phyloP scores from a whole-genome alignment of 2,329 filamentous ascomycete genomes.

The Leptographium wingfieldii region DNA sequence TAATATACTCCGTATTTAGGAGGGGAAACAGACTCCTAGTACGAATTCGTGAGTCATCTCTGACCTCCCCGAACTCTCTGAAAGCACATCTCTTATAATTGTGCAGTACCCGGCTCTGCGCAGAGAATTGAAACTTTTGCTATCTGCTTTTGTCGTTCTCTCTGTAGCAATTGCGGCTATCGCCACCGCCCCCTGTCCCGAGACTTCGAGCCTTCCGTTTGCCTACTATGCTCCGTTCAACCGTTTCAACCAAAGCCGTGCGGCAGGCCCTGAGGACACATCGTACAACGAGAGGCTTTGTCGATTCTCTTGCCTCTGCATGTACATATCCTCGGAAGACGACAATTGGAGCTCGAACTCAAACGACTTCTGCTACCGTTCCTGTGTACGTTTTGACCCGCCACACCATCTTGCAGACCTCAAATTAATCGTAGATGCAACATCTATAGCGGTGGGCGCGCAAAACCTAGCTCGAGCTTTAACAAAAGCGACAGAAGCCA shows the following conservation, averaged over 20 bases:
- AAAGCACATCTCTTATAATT: neutral
- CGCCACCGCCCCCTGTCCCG: neutral
- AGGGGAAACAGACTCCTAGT: neutral
- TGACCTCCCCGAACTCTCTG: conserved; percentile 26
- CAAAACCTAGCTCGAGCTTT: conserved; percentile 47
- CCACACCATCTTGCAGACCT: neutral
- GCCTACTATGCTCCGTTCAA: conserved; percentile 1
- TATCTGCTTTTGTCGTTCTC: neutral
- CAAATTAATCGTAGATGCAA: neutral
- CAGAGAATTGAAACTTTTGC: neutral
- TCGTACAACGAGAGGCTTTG: neutral
- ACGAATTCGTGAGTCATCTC: neutral
- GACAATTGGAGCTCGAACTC: neutral
- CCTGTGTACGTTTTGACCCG: neutral
- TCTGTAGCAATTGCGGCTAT: neutral
- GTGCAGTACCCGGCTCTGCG: neutral
- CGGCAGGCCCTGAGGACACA: neutral
- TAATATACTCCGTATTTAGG: neutral
- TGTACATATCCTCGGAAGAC: neutral
- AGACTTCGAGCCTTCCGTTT: neutral
- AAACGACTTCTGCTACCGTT: neutral
- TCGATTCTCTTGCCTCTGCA: neutral
- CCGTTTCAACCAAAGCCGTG: neutral
- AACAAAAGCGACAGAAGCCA: conserved; percentile 43
- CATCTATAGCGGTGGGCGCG: conserved; percentile 36